Evolutionary conservation across 805 yeast genomes (phyloP).

Genomic region (Candida cerambycidarum): DNA sequence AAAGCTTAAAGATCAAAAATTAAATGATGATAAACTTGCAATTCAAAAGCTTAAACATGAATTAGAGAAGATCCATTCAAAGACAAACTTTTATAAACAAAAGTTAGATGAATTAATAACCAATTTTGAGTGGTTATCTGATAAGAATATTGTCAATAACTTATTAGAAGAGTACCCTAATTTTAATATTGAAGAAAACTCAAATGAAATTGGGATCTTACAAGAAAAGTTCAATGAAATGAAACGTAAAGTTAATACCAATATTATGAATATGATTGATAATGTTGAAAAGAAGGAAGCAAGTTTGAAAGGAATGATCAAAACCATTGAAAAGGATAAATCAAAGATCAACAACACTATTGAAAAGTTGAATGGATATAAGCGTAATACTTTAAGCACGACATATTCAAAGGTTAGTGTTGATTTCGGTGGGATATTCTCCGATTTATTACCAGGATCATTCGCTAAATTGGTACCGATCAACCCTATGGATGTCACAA

Average conservation of each 20-base stretch:
- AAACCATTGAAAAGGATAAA: conserved; percentile 86
- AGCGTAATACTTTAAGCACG: conserved; percentile 73
- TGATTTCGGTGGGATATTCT: conserved; percentile 89
- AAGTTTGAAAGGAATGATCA: conserved; percentile 74
- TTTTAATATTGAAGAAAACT: conserved; percentile 61
- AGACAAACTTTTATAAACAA: conserved; percentile 33
- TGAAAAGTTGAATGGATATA: conserved; percentile 77
- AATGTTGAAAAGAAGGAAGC: conserved; percentile 85
- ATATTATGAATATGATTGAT: conserved; percentile 89
- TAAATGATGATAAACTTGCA: conserved; percentile 50
- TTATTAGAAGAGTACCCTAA: conserved; percentile 63
- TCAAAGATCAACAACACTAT: conserved; percentile 87
- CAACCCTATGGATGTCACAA: conserved; percentile 77
- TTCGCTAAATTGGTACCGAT: conserved; percentile 85
- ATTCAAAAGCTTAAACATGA: conserved; percentile 57
- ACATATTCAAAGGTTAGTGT: conserved; percentile 85
- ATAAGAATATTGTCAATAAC: conserved; percentile 53
- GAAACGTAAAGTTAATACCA: conserved; percentile 79
- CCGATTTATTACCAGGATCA: conserved; percentile 84
- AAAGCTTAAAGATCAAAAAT: conserved; percentile 41
- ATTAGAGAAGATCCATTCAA: conserved; percentile 46
- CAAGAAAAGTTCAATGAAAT: conserved; percentile 61
- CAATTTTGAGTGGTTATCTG: conserved; percentile 73
- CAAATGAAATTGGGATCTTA: conserved; percentile 55
- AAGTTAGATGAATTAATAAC: conserved; percentile 47